These are phyloP conservation scores for Exsudoporus floridanus DNA, from an alignment of 1,284 basidiomycete species.

Conservation along the genomic window DNA sequence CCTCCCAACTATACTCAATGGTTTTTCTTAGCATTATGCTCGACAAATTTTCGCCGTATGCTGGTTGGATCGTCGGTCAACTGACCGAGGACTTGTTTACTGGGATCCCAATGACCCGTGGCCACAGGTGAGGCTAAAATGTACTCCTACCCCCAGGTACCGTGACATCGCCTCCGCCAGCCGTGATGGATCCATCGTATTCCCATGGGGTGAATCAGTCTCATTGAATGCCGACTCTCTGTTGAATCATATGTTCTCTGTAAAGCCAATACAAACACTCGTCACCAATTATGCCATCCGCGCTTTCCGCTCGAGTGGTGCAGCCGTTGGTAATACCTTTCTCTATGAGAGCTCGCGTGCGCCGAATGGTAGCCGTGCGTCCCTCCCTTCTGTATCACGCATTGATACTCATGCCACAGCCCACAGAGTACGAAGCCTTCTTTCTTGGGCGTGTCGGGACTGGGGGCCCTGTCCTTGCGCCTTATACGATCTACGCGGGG, in stretches of 20 bases:
- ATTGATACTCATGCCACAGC: neutral
- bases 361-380: constrained; percentile 9
- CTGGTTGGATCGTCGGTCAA: neutral
- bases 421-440: constrained; percentile 10
- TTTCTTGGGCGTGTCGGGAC: constrained; percentile 13
- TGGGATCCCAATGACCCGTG: constrained; percentile 14
- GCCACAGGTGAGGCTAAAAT: neutral
- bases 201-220: constrained; percentile 8
- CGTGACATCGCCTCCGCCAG: neutral
- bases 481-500: constrained; percentile 12
- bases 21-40: neutral
- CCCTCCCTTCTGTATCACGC: neutral
- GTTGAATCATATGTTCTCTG: constrained; percentile 15
- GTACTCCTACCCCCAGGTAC: no score
- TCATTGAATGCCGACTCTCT: constrained; percentile 2
- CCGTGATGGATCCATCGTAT: constrained; percentile 4
- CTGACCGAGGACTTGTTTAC: constrained; percentile 10
- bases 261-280: constrained; percentile 7
- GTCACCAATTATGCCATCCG: constrained; percentile 9
- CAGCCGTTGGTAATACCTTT: neutral
- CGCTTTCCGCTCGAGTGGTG: constrained; percentile 2
- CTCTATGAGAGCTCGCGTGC: constrained; percentile 2
- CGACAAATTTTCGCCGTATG: neutral
- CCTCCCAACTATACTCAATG: neutral
- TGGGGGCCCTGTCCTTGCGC: constrained; percentile 1